Conservation (phyloP, 2,329 filamentous ascomycete genomes). For the Colletotrichum cuscutae region DNA sequence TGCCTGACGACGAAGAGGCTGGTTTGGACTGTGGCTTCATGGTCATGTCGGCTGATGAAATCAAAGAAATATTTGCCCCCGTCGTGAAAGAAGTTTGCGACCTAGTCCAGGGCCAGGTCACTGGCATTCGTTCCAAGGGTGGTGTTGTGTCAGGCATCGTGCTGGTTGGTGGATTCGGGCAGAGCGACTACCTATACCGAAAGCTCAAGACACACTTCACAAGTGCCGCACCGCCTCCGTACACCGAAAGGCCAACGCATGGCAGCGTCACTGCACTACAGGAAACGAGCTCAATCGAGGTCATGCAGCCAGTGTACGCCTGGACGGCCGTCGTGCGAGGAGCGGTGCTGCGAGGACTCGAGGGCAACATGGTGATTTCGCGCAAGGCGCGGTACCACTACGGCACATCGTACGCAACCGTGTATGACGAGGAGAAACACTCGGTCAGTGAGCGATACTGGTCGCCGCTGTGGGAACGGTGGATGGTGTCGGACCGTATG, state of each 20-base stretch:
- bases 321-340: constrained; percentile 86
- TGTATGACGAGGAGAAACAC: constrained; percentile 81
- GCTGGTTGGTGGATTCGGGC: constrained; percentile 83
- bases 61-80: constrained; percentile 80
- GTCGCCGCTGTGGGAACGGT: constrained; percentile 82
- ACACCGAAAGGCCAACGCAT: constrained; percentile 78
- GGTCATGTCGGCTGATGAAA: constrained; percentile 74
- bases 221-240: constrained; percentile 66
- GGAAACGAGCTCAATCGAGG: constrained; percentile 72
- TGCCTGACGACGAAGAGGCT: constrained; percentile 80
- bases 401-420: constrained; percentile 83
- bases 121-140: constrained; percentile 68
- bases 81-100: constrained; percentile 78
- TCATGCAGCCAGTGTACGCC: constrained; percentile 84
- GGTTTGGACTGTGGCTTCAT: constrained; percentile 82
- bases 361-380: constrained; percentile 83
- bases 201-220: constrained; percentile 76
- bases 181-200: constrained; percentile 80
- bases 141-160: constrained; percentile 79
- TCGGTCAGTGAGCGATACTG: constrained; percentile 79
- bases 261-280: constrained; percentile 58
- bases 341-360: constrained; percentile 78
- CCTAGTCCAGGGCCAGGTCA: constrained; percentile 74
- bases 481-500: constrained; percentile 87
- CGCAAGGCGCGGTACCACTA: constrained; percentile 81